These are phyloP conservation scores for Enterospora canceri DNA, from an alignment of 371 early-diverging fungal species.

Conservation along the genomic window DNA sequence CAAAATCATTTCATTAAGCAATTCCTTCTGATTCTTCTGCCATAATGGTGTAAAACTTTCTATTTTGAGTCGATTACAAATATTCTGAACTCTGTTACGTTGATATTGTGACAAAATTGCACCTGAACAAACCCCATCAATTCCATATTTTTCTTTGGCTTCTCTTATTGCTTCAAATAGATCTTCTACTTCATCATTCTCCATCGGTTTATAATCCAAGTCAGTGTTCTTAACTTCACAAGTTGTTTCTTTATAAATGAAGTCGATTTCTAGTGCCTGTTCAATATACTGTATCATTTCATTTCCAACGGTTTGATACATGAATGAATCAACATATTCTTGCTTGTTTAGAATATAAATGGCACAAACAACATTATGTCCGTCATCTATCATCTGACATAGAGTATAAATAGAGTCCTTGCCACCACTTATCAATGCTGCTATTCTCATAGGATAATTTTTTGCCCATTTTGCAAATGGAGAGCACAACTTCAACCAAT, in stretches of 20 bases:
- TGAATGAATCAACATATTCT: constrained; percentile 85
- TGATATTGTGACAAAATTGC: constrained; percentile 94
- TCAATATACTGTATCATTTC: constrained; percentile 70
- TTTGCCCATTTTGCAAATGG: neutral
- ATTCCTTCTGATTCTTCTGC: constrained; percentile 69
- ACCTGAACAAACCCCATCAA: constrained; percentile 79
- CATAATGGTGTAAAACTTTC: constrained; percentile 77
- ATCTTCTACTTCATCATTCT: constrained; percentile 88
- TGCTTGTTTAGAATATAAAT: constrained; percentile 67
- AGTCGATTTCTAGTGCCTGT: constrained; percentile 76
- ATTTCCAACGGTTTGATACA: constrained; percentile 96
- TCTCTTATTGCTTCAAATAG: constrained; percentile 63
- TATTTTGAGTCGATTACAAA: constrained; percentile 69
- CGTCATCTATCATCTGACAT: constrained; percentile 78
- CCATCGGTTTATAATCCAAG: constrained; percentile 56
- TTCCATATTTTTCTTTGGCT: constrained; percentile 63
- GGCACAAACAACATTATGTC: constrained; percentile 77
- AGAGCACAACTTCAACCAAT: neutral
- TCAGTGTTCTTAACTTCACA: constrained; percentile 62
- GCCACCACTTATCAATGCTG: constrained; percentile 68
- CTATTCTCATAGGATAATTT: constrained; percentile 43
- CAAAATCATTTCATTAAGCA: constrained; percentile 79
- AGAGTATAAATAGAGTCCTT: constrained; percentile 93
- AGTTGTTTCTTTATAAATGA: constrained; percentile 62
- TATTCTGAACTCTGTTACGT: constrained; percentile 79